These are phyloP conservation scores for Phytopythium cucurbitacearum DNA, from an alignment of 352 stramenopile genomes.

Conservation along the genomic window DNA sequence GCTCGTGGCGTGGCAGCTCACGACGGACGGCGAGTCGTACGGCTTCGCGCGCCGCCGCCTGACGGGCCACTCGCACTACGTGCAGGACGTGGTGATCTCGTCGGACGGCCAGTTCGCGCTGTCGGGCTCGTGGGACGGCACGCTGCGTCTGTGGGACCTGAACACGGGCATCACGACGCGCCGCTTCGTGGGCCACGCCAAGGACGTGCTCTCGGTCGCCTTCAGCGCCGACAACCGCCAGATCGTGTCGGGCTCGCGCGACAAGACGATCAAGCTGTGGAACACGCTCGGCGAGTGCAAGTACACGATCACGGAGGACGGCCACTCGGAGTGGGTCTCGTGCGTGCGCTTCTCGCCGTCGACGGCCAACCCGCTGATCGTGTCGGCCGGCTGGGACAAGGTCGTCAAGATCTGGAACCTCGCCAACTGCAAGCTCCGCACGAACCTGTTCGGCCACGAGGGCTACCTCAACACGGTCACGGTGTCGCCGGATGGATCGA, in stretches of 20 bases:
- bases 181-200: constrained; percentile 99
- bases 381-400: constrained; percentile 99
- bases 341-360: constrained; percentile 99
- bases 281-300: constrained; percentile 99
- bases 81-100: constrained; percentile 99
- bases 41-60: constrained; percentile 96
- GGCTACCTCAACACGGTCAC: constrained; percentile 99
- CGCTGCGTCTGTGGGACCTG: constrained; percentile 99
- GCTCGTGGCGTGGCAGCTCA: constrained; percentile 85
- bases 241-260: constrained; percentile 98
- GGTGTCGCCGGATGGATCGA: constrained; percentile 98
- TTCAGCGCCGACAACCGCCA: constrained; percentile 99
- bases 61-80: constrained; percentile 99
- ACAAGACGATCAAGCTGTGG: constrained; percentile 99
- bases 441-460: constrained; percentile 98
- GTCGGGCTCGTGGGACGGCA: constrained; percentile 98
- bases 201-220: constrained; percentile 99
- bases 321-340: constrained; percentile 99
- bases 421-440: constrained; percentile 99
- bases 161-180: constrained; percentile 98
- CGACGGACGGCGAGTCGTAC: constrained; percentile 97
- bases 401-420: constrained; percentile 99
- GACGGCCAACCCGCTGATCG: constrained; percentile 95
- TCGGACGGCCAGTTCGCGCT: constrained; percentile 99
- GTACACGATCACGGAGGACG: constrained; percentile 98